Base-by-base conservation (phyloP, 441 rosid species). In the Sinapis alba region DNA sequence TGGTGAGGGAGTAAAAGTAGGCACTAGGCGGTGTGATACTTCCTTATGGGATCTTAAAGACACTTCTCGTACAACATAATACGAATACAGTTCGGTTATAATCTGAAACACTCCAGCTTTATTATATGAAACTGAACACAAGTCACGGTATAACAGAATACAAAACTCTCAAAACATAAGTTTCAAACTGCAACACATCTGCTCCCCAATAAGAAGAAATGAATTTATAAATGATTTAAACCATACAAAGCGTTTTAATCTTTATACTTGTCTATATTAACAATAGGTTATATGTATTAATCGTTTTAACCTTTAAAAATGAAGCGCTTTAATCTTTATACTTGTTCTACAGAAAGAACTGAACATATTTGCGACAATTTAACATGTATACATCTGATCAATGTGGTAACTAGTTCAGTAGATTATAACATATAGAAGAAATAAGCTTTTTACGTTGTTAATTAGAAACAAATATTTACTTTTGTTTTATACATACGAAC, bases 11-110 rank as follows among this genome's bases (percentile, higher is more conserved):
- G 27, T 19, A 65, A 71, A 24, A 24, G 27, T 24, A 72, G 65
- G 30, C 30, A 27, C 30, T 26, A 77, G 41, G 11, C 15, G 27
- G n/a, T 11, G 57, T 53, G 58, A 59, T 45, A 9, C n/a, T 47
- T n/a, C 56, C 13, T 58, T 47, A 15, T 65, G 51, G 64, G 51
- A 77, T 77, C 28, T 58, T 5, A 36, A 65, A 15, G 63, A 36
- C 53, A 34, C 23, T 3, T 57, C 34, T 11, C 66, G 13, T 7
- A 56, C 13, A 64, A 43, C 53, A 58, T 2, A 77, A 24, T 12
- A 77, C 54, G 69, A 47, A 32, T 27, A 4, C 62, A 64, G 38
- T 54, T 77, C 16, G 20, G 71, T 69, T 23, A 1, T 38, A 32
- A 28, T 18, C 15, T 15, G 47, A 41, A 12, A 12, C 15, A 41